Conservation (phyloP, 768 basidiomycete genomes). For the Phanerochaete sordida region DNA sequence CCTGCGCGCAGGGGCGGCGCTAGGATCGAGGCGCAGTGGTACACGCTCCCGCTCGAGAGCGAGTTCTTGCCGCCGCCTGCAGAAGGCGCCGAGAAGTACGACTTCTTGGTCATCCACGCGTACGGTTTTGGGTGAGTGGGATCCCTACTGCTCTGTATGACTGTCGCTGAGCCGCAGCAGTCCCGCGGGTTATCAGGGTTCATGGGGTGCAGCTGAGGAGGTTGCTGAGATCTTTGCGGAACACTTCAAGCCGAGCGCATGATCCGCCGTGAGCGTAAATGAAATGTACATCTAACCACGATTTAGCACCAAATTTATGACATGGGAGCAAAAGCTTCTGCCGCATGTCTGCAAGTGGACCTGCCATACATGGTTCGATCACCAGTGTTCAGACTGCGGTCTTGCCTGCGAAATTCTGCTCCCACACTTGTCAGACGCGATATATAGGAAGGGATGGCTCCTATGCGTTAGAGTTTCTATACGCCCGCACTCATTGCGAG, state of each 20-base stretch:
- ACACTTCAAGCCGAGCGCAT: background rate
- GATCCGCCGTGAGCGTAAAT: background rate
- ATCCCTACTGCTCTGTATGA: background rate
- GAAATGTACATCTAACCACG: no score
- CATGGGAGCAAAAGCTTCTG: no score
- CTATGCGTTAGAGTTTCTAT: no score
- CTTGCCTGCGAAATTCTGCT: no score
- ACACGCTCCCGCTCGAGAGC: constrained; percentile 32
- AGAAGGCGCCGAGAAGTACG: constrained; percentile 17
- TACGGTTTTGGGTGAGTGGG: constrained; percentile 54
- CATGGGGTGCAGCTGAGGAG: constrained; percentile 42
- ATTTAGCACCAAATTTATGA: no score
- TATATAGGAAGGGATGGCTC: no score
- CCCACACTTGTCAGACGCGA: no score
- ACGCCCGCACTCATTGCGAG: no score
- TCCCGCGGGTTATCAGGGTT: constrained; percentile 36
- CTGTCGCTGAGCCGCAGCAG: constrained; percentile 12
- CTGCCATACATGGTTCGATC: no score
- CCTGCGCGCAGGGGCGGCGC: constrained; percentile 55
- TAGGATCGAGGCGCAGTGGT: constrained; percentile 47
- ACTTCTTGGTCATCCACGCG: constrained; percentile 46
- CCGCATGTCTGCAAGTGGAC: no score
- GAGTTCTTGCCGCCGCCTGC: constrained; percentile 17
- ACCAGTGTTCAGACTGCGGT: no score
- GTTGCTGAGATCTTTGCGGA: constrained; percentile 21